Conservation (phyloP, 805 yeast species). For the Grigorovia humatica region DNA sequence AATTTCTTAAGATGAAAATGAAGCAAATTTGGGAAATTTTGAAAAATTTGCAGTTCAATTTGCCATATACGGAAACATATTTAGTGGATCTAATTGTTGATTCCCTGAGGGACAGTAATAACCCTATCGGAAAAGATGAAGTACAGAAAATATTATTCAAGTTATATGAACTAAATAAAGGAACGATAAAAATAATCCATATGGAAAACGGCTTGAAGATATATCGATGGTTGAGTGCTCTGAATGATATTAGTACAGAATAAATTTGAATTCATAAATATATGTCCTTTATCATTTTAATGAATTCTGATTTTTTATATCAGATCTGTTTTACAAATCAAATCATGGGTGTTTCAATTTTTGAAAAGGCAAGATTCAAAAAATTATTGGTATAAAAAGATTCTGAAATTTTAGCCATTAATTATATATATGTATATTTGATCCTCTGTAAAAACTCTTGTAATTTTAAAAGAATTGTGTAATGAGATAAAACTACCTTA, state of each 20-base stretch:
- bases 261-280: too few species aligned
- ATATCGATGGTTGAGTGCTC: constrained; percentile 17
- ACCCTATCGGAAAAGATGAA: constrained; percentile 24
- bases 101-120: constrained; percentile 24
- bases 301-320: too few species aligned
- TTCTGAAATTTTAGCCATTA: not conserved
- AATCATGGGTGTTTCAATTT: too few species aligned
- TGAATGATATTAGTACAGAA: not conserved
- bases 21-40: constrained; percentile 22
- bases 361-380: not conserved
- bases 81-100: constrained; percentile 21
- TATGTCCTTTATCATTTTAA: too few species aligned
- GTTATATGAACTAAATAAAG: constrained; percentile 11
- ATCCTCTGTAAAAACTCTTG: too few species aligned
- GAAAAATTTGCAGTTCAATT: constrained; percentile 12
- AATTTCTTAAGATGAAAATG: constrained; percentile 23
- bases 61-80: constrained; percentile 24
- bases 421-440: too few species aligned
- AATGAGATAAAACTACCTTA: too few species aligned
- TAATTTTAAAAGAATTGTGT: too few species aligned
- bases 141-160: constrained; percentile 17
- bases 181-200: constrained; percentile 10
- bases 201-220: constrained; percentile 24
- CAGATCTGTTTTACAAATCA: too few species aligned
- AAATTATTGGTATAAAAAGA: not conserved